These are phyloP conservation scores for Tulasnella sp. DNA, from an alignment of 768 basidiomycete species.

Conservation along the genomic window DNA sequence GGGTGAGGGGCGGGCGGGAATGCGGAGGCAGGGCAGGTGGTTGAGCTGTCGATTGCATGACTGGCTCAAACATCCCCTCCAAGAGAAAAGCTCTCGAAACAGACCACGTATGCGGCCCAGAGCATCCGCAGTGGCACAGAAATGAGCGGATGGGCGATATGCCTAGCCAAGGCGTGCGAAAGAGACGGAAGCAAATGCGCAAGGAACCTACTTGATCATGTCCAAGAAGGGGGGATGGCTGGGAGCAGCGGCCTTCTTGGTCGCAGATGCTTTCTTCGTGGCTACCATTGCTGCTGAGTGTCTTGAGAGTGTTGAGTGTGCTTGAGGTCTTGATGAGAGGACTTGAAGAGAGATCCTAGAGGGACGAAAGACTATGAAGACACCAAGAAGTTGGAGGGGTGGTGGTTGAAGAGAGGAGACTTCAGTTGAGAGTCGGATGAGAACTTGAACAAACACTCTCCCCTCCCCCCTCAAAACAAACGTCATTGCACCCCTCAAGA, in stretches of 20 bases:
- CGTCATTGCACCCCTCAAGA: background rate
- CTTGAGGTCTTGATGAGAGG: background rate
- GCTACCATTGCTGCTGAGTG: background rate
- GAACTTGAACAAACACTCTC: constrained; percentile 2
- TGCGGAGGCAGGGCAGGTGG: background rate
- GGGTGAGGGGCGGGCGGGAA: background rate
- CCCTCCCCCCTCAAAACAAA: constrained; percentile 5
- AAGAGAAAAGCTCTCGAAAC: background rate
- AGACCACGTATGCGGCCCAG: background rate
- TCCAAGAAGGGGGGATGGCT: constrained; percentile 8
- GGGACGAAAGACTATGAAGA: background rate
- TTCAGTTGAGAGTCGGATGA: constrained; percentile 1
- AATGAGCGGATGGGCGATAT: background rate
- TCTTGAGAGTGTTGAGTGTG: background rate
- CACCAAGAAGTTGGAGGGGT: background rate
- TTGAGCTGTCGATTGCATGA: background rate
- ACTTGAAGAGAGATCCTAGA: background rate
- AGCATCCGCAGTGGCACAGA: background rate
- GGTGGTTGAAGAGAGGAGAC: constrained; percentile 6
- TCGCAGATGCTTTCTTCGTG: constrained; percentile 4
- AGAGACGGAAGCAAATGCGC: background rate
- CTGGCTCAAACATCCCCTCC: background rate
- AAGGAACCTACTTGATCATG: constrained; percentile 11
- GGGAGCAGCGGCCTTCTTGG: background rate
- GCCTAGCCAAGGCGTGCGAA: background rate